phyloP scores from a whole-genome alignment of 2,329 filamentous ascomycete species.

The Stemphylium lycopersici region DNA sequence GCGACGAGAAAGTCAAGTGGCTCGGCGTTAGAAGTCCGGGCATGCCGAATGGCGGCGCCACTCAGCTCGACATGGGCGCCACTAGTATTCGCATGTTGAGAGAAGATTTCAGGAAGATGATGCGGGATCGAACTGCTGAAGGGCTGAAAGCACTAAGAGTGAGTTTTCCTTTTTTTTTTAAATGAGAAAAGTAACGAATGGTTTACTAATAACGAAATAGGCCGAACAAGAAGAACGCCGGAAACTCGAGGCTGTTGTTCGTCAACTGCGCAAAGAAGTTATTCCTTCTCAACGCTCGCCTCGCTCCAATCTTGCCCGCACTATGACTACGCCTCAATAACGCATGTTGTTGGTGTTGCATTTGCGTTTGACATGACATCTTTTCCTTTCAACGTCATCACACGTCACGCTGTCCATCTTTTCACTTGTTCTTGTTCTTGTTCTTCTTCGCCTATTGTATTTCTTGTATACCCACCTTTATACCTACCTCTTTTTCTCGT shows the following conservation, averaged over 20 bases:
- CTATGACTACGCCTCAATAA: conserved; percentile 14
- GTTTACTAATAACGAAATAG: conserved; percentile 51
- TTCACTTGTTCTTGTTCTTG: background rate
- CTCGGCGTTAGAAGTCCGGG: conserved; percentile 65
- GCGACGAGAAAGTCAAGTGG: conserved; percentile 71
- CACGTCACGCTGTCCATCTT: background rate
- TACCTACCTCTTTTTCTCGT: background rate
- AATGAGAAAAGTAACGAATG: background rate
- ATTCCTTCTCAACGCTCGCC: conserved; percentile 3
- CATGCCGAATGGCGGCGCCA: conserved; percentile 34
- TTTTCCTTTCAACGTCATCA: background rate
- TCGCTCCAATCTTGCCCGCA: conserved; percentile 21
- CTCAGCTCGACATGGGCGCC: conserved; percentile 53
- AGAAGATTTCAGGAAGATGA: conserved; percentile 82
- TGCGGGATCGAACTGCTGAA: conserved; percentile 73
- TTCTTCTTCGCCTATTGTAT: background rate
- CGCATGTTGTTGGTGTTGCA: background rate
- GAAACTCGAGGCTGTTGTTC: conserved; percentile 68
- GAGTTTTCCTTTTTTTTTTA: conserved; percentile 41
- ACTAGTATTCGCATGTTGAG: conserved; percentile 73
- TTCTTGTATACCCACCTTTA: background rate
- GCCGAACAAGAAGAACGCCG: conserved; percentile 74
- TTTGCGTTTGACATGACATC: background rate
- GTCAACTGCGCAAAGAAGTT: conserved; percentile 57
- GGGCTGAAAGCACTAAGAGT: conserved; percentile 69